Base-by-base conservation (phyloP, 2,329 filamentous ascomycete genomes). In the Alternaria ventricosa region DNA sequence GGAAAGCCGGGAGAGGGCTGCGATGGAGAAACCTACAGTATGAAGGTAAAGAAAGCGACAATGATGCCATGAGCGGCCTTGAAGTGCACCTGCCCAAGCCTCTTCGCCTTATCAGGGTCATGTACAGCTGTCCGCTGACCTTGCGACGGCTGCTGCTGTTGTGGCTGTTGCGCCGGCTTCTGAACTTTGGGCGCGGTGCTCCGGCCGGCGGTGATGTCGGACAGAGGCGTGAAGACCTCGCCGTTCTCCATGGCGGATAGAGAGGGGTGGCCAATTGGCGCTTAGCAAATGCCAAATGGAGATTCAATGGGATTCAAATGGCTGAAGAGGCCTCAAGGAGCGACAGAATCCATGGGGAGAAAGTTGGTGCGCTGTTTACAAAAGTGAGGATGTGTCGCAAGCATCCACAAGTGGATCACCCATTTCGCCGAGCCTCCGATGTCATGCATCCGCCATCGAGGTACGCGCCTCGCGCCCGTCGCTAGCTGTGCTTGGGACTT, bases 41-140 rank as follows among this genome's bases (percentile, higher is more conserved):
- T 82, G 84, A 90, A 89, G 43, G 84, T 77, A 84, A 93, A 92
- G 78, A 94, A 92, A 41, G 84, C 87, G 33, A 89, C 82, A 12
- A 87, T 71, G 45, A 86, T 78, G 27, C 81, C 81, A 77, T 87
- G 85, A 23, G 82, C 79, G 49, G 84, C 83, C 68, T 86, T 86
- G 81, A 87, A 87, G 59, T 82, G 81, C 20, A 84, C 76, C 60
- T 84, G 80, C 44, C 80, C 80, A 62, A 78, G 75, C 70, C 82
- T 83, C 61, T 81, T 79, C 43, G 73, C 75, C 41, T 71, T 71
- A 57, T 71, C 66, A 13, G 75, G 62, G 20, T 67, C 65, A 20
- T 56, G 50, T 6, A 60, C 63, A 9, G 23, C 59, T 5, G 60
- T 61, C 6, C 62, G 65, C 13, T 44, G 59, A 20, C 18, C 18